phyloP scores from a whole-genome alignment of 768 basidiomycete genomes.

The Dendrothele bispora region DNA sequence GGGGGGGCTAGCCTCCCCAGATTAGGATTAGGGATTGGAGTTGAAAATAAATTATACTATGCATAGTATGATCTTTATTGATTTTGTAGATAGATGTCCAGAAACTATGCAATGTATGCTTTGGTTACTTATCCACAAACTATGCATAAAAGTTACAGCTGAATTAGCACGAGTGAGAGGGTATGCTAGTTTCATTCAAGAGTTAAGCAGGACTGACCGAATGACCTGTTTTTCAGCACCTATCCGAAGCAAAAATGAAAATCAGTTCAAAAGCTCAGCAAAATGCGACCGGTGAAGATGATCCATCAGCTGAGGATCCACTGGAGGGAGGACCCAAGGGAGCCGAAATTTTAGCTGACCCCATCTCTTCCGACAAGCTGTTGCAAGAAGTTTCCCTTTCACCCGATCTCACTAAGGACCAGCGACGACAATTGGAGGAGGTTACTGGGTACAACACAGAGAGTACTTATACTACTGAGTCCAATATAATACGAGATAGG shows the following conservation, averaged over 20 bases:
- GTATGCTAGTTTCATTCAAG: not conserved
- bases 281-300: not conserved
- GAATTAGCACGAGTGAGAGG: not conserved
- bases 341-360: conserved; percentile 6
- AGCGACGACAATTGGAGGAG: not conserved
- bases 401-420: not conserved
- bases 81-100: too few relatives aligned
- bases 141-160: too few relatives aligned
- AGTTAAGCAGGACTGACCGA: too few relatives aligned
- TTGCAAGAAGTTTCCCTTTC: not conserved
- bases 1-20: too few relatives aligned
- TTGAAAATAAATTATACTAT: too few relatives aligned
- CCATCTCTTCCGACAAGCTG: not conserved
- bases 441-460: too few relatives aligned
- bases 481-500: too few relatives aligned
- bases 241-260: not conserved
- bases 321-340: conserved; percentile 10
- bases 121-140: too few relatives aligned
- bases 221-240: not conserved
- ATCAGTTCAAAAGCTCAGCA: not conserved
- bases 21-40: too few relatives aligned
- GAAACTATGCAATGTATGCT: too few relatives aligned
- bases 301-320: not conserved
- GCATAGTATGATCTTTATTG: too few relatives aligned
- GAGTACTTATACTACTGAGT: too few relatives aligned